These are phyloP conservation scores for Calonectria honghensis DNA, from an alignment of 2,329 filamentous ascomycete species.

Conservation along the genomic window DNA sequence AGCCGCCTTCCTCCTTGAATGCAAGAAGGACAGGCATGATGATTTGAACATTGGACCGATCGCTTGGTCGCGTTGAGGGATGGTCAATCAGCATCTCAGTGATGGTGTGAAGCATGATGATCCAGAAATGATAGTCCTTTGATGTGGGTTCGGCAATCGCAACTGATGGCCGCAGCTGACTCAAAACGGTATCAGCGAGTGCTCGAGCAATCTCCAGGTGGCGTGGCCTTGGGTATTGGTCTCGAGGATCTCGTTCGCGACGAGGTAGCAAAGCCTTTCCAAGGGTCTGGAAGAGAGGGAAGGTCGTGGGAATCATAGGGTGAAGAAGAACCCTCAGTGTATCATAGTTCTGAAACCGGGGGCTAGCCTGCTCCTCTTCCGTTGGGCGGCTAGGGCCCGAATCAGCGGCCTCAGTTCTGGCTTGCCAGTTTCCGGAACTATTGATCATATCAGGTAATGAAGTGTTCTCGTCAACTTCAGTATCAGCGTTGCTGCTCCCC, in stretches of 20 bases:
- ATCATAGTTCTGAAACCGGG: conserved; percentile 83
- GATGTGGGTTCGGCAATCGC: conserved; percentile 68
- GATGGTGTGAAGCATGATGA: conserved; percentile 85
- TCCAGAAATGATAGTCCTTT: conserved; percentile 86
- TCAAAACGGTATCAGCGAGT: conserved; percentile 81
- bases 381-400: conserved; percentile 58
- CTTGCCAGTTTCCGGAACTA: conserved; percentile 53
- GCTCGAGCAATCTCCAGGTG: conserved; percentile 77
- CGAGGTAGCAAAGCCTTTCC: conserved; percentile 88
- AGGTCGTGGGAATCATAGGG: conserved; percentile 86
- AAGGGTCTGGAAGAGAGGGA: conserved; percentile 88
- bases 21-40: conserved; percentile 87
- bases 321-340: conserved; percentile 85
- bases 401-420: conserved; percentile 49
- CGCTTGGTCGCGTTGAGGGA: conserved; percentile 67
- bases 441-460: conserved; percentile 59
- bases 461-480: conserved; percentile 55
- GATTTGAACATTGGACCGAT: conserved; percentile 70
- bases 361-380: conserved; percentile 64
- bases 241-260: conserved; percentile 74
- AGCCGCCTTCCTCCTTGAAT: conserved; percentile 88
- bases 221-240: conserved; percentile 73
- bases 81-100: conserved; percentile 86
- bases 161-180: conserved; percentile 75
- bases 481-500: conserved; percentile 46